These are phyloP conservation scores for Podospora didyma DNA, from an alignment of 495 filamentous ascomycete species.

Conservation along the genomic window DNA sequence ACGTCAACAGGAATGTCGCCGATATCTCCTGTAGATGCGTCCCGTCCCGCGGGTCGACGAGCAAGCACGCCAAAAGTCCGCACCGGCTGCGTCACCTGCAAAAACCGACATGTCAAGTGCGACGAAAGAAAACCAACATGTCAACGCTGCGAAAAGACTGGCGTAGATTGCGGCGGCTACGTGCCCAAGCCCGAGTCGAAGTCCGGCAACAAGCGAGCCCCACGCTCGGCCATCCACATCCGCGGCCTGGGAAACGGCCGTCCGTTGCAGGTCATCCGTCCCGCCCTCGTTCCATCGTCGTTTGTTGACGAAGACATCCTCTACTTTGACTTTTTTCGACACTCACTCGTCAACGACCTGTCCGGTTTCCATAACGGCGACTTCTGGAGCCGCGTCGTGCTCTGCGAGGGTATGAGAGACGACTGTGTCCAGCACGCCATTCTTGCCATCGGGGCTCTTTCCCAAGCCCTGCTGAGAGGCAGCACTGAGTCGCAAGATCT, in stretches of 20 bases:
- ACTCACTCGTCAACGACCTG: constrained; percentile 7
- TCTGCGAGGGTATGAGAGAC: constrained; percentile 11
- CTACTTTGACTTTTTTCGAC: constrained; percentile 13
- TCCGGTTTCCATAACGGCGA: constrained; percentile 11
- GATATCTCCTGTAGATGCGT: too few relatives aligned
- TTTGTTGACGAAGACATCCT: constrained; percentile 8
- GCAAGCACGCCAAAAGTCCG: constrained; percentile 26
- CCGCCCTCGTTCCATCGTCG: neutral
- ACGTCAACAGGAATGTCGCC: too few relatives aligned
- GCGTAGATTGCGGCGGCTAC: constrained; percentile 54
- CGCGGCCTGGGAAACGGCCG: neutral
- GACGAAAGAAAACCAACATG: constrained; percentile 57
- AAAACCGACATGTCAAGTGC: constrained; percentile 48
- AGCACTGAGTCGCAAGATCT: too few relatives aligned
- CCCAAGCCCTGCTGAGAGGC: constrained; percentile 2
- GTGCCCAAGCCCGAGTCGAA: constrained; percentile 10
- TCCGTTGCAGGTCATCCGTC: neutral
- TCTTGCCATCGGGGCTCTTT: constrained; percentile 13
- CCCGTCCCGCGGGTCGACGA: neutral
- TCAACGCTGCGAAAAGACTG: constrained; percentile 47
- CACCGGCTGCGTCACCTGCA: constrained; percentile 31
- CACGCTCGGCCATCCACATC: too few relatives aligned
- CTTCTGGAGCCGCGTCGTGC: constrained; percentile 17
- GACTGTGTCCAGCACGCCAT: constrained; percentile 14
- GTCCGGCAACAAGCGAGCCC: neutral